Conservation (phyloP, 73 alveolate genomes). For the Uronychia setigera region DNA sequence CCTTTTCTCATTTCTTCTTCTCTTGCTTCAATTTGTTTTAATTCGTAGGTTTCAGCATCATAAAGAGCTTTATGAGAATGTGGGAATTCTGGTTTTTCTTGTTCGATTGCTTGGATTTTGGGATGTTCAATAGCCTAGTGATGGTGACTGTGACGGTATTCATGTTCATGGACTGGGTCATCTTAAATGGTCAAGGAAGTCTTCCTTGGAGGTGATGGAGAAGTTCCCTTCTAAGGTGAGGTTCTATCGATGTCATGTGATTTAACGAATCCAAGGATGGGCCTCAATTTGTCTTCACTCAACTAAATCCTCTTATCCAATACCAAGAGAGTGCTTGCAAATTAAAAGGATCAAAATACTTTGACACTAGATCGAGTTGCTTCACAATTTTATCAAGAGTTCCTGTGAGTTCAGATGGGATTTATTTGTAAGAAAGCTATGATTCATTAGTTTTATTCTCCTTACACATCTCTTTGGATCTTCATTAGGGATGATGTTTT, state of each 20-base stretch:
- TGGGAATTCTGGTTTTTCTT: too few species aligned
- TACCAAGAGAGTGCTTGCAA: neutral
- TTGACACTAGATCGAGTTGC: slow-evolving; percentile 47
- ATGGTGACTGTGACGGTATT: neutral
- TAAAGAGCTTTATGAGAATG: too few species aligned
- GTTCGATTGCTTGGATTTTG: too few species aligned
- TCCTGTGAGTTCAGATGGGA: slow-evolving; percentile 40
- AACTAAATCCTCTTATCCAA: neutral
- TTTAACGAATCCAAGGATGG: neutral
- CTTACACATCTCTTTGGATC: slow-evolving; percentile 10
- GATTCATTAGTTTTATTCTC: too few species aligned
- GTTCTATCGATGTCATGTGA: neutral
- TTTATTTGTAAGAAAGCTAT: slow-evolving; percentile 1
- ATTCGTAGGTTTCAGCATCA: too few species aligned
- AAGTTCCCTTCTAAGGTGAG: neutral
- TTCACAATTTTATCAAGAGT: slow-evolving; percentile 60
- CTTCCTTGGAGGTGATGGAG: neutral
- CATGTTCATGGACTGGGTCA: neutral
- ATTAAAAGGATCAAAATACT: slow-evolving; percentile 7
- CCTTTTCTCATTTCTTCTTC: too few species aligned
- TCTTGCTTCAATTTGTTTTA: too few species aligned
- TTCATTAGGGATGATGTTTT: neutral
- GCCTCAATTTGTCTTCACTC: neutral
- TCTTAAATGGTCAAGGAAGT: neutral
- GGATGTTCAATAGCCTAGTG: too few species aligned